These are phyloP conservation scores for Syzygium aqueum DNA, from an alignment of 345 rosid species.

Conservation along the genomic window DNA sequence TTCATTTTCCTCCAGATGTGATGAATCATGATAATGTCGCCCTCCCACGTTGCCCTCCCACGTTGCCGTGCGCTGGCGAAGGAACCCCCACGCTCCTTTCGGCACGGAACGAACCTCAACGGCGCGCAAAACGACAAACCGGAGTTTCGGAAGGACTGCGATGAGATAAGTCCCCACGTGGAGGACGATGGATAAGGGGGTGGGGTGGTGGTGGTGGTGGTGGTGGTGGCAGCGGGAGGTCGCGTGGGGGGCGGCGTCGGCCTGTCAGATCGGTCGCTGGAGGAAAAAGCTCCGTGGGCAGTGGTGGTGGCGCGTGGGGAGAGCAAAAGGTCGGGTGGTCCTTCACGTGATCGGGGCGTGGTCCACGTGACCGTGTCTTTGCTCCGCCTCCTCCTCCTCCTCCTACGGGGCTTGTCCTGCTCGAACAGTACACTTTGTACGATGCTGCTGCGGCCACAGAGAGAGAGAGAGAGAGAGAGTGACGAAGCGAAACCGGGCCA, in stretches of 20 bases:
- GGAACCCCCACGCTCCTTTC: neutral
- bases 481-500: neutral
- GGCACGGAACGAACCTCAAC: neutral
- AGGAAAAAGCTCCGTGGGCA: neutral
- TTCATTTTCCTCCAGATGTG: neutral
- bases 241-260: neutral
- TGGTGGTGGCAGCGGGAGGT: neutral
- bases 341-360: constrained; percentile 37
- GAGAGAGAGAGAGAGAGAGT: neutral
- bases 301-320: neutral
- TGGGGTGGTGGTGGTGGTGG: neutral
- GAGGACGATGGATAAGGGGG: neutral
- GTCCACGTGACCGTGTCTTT: constrained; percentile 37
- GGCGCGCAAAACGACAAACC: neutral
- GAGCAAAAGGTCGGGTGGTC: neutral
- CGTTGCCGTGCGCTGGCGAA: neutral
- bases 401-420: neutral
- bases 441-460: neutral
- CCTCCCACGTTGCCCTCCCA: neutral
- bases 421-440: neutral
- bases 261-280: neutral
- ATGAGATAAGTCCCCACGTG: neutral
- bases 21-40: neutral
- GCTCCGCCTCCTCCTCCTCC: neutral
- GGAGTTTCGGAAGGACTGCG: neutral